A percentile compares a stretch with the other conserved stretches of the same genome.
These are phyloP conservation scores for Dendryphion nanum DNA, from an alignment of 2,329 filamentous ascomycete species.

Conservation along the genomic window DNA sequence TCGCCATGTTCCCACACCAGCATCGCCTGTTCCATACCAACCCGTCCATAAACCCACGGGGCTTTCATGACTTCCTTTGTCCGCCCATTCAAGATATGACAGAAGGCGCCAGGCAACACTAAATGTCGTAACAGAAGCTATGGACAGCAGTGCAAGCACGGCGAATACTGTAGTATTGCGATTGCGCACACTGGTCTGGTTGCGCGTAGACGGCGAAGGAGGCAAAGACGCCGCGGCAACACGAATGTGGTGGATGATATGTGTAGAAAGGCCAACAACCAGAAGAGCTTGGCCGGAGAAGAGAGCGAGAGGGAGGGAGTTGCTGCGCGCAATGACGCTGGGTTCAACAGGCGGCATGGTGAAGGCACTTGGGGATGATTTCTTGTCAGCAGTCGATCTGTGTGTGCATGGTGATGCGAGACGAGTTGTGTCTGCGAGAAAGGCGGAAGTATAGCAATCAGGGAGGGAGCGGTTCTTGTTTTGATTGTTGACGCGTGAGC, in stretches of 20 bases:
- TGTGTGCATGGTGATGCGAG: background rate
- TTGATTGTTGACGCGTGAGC: background rate
- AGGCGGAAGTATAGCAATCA: background rate
- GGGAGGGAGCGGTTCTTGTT: slow-evolving; percentile 2
- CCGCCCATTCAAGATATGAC: slow-evolving; percentile 54
- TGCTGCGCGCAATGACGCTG: slow-evolving; percentile 26
- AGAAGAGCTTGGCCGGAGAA: slow-evolving; percentile 31
- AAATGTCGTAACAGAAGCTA: slow-evolving; percentile 46
- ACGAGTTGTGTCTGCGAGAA: no score
- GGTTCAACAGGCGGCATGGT: slow-evolving; percentile 38
- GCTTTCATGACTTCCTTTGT: slow-evolving; percentile 38
- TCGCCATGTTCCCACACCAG: slow-evolving; percentile 33
- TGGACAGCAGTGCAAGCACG: slow-evolving; percentile 46
- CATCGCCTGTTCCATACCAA: slow-evolving; percentile 39
- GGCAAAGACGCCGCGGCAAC: slow-evolving; percentile 32
- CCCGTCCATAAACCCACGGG: slow-evolving; percentile 42
- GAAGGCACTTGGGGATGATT: background rate
- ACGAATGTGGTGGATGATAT: slow-evolving; percentile 28
- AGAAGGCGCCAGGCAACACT: slow-evolving; percentile 44
- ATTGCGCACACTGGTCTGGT: slow-evolving; percentile 27
- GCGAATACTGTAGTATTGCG: slow-evolving; percentile 42
- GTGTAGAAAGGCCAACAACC: slow-evolving; percentile 27
- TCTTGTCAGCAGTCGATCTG: no score
- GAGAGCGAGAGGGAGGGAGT: slow-evolving; percentile 31
- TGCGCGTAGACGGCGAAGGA: slow-evolving; percentile 33